These are phyloP conservation scores for Eurotiales sp. DNA, from an alignment of 2,329 filamentous ascomycete genomes.

Conservation along the genomic window DNA sequence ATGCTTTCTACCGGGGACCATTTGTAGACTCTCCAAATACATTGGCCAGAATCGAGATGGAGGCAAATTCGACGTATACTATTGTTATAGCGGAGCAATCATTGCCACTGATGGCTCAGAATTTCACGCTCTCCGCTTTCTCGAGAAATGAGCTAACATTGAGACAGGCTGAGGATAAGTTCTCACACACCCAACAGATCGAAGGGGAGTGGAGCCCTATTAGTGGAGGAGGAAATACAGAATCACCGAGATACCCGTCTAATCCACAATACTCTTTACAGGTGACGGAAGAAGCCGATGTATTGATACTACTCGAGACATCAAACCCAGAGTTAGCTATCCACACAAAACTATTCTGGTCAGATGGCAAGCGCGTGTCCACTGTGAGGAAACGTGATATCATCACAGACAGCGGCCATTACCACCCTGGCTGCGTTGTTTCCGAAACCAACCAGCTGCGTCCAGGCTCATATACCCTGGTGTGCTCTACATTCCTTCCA, in stretches of 20 bases:
- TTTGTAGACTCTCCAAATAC: slow-evolving; percentile 94
- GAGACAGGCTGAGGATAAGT: slow-evolving; percentile 58
- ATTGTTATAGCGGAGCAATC: slow-evolving; percentile 75
- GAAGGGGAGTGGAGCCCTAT: slow-evolving; percentile 69
- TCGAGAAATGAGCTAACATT: slow-evolving; percentile 63
- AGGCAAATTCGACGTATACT: slow-evolving; percentile 52
- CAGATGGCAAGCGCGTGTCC: slow-evolving; percentile 66
- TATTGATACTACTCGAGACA: slow-evolving; percentile 73
- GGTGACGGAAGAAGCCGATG: slow-evolving; percentile 53
- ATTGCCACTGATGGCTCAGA: slow-evolving; percentile 67
- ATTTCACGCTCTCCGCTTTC: slow-evolving; percentile 84
- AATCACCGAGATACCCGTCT: slow-evolving; percentile 68
- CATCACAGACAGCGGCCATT: slow-evolving; percentile 79
- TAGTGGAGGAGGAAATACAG: slow-evolving; percentile 80
- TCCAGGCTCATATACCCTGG: slow-evolving; percentile 75
- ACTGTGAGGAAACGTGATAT: slow-evolving; percentile 70
- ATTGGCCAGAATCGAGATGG: slow-evolving; percentile 67
- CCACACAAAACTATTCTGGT: slow-evolving; percentile 81
- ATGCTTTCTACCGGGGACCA: slow-evolving; percentile 68
- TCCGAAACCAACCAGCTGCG: slow-evolving; percentile 60
- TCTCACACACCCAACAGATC: slow-evolving; percentile 57
- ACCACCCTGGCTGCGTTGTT: slow-evolving; percentile 73
- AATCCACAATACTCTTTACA: slow-evolving; percentile 81
- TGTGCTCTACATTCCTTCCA: slow-evolving; percentile 85
- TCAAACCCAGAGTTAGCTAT: slow-evolving; percentile 65